phyloP scores from a whole-genome alignment of 106 monocot genomes.

The Dioscorea zingiberensis region DNA sequence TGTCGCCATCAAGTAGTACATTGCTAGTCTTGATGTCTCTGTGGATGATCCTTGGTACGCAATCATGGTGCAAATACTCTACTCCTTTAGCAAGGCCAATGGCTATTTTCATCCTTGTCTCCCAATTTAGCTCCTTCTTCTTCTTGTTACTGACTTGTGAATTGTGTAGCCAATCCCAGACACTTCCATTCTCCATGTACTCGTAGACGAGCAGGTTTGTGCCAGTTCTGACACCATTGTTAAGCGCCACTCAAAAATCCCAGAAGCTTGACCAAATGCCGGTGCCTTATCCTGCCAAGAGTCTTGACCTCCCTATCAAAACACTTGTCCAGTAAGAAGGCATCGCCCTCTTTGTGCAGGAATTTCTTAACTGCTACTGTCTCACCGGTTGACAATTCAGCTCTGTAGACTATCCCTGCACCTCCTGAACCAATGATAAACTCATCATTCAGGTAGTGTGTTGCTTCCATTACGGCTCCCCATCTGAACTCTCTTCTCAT shows the following conservation, averaged over 20 bases:
- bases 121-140: constrained; percentile 62
- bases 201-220: constrained; percentile 65
- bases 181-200: constrained; percentile 94
- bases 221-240: not conserved
- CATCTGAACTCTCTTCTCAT: constrained; percentile 62
- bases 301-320: constrained; percentile 76
- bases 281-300: constrained; percentile 70
- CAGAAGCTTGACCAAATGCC: constrained; percentile 85
- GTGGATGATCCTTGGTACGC: constrained; percentile 71
- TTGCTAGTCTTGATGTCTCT: constrained; percentile 95
- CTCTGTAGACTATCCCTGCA: constrained; percentile 71
- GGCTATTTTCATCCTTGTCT: constrained; percentile 59
- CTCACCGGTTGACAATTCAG: constrained; percentile 62
- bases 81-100: constrained; percentile 74
- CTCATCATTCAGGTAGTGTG: constrained; percentile 67
- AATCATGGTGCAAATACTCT: constrained; percentile 91
- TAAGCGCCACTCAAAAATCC: constrained; percentile 32
- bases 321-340: constrained; percentile 44
- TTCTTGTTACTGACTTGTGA: constrained; percentile 27
- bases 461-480: constrained; percentile 77
- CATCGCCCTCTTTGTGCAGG: constrained; percentile 17
- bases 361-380: constrained; percentile 80
- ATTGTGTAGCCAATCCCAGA: constrained; percentile 81
- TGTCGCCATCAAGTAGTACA: constrained; percentile 78
- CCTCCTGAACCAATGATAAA: constrained; percentile 78